Evolutionary conservation across 1,139 yeast genomes (phyloP).

Genomic region (Taiozyma sp.): DNA sequence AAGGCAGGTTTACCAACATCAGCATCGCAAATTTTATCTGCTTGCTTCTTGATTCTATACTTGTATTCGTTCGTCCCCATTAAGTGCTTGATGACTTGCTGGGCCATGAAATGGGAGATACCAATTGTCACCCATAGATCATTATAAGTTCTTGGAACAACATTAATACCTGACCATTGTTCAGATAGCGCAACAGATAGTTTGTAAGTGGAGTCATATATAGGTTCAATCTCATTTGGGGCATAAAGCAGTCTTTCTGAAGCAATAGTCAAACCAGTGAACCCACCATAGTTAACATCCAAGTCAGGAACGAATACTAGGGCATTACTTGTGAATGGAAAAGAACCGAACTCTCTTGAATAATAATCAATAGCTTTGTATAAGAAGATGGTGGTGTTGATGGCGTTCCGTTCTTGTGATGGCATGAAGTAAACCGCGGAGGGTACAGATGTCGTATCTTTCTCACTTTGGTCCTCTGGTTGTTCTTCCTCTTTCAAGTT

Average conservation of each 20-base stretch:
- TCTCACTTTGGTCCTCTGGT: conserved; percentile 35
- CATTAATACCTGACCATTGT: conserved; percentile 94
- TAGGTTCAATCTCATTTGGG: conserved; percentile 73
- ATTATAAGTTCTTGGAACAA: conserved; percentile 73
- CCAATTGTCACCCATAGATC: conserved; percentile 95
- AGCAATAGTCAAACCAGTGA: conserved; percentile 75
- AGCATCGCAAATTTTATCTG: conserved; percentile 62
- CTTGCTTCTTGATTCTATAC: conserved; percentile 58
- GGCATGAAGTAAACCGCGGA: conserved; percentile 23
- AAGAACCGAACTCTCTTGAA: conserved; percentile 88
- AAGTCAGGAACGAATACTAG: conserved; percentile 68
- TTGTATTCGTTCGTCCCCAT: conserved; percentile 86
- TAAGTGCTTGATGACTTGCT: conserved; percentile 59
- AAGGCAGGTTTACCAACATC: conserved; percentile 85
- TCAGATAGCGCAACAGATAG: conserved; percentile 69
- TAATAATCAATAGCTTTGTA: conserved; percentile 78
- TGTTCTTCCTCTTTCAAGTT: conserved; percentile 36
- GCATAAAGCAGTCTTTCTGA: conserved; percentile 70
- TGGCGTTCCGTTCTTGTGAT: conserved; percentile 34
- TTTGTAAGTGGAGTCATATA: conserved; percentile 63
- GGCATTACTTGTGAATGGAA: conserved; percentile 81
- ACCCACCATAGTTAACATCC: conserved; percentile 49
- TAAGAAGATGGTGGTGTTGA: conserved; percentile 73
- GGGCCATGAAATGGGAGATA: conserved; percentile 78
- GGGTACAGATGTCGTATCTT: conserved; percentile 32